Evolutionary conservation across 495 filamentous ascomycete species (phyloP), one percentile per base, ranked within the genome.

Genomic region (Xylaria intraflava): DNA sequence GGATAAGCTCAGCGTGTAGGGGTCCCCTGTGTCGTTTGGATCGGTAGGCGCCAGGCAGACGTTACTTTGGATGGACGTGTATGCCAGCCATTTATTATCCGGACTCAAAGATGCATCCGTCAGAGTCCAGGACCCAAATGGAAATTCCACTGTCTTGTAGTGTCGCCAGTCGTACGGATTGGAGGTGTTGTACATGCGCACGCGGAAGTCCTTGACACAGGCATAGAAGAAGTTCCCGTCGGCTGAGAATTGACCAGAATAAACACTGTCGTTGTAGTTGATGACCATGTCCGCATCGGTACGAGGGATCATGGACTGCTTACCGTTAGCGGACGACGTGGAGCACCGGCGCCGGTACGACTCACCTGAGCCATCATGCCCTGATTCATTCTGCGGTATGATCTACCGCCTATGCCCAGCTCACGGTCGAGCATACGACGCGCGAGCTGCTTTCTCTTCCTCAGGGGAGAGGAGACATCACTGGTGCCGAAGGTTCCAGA

Each of bases 141-240:
- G 87, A 70, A 95, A 95, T 17, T 78, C 70, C 9, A 92, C 89
- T 0, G 88, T 91, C 69, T 96, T 97, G 71, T 96, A 96, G 66
- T 96, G 90, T 61, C 84, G 85, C 93, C 93, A 98, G 48, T 88
- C 80, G 65, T 91, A 94, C 0, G 93, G 93, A 53, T 96, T 95
- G 1, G 89, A 94, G 0, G 93, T 96, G 65, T 98, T 93, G 66
- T 97, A 98, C 87, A 98, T 90, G 19, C 91, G 85, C 12, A 98
- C 89, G 50, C 80, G 83, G 69, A 93, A 96, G 65, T 98, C 91
- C 66, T 96, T 91, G 20, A 84, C 85, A 59, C 87, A 92, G n/a
- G 85, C 85, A 67, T 95, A 98, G 69, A 95, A 98, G 72, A 96
- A 96, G 71, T 95, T 95, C 6, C 93, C 93, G 59, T 98, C 93